Conservation (phyloP, 2,329 filamentous ascomycete species). For the Dothistroma pini region DNA sequence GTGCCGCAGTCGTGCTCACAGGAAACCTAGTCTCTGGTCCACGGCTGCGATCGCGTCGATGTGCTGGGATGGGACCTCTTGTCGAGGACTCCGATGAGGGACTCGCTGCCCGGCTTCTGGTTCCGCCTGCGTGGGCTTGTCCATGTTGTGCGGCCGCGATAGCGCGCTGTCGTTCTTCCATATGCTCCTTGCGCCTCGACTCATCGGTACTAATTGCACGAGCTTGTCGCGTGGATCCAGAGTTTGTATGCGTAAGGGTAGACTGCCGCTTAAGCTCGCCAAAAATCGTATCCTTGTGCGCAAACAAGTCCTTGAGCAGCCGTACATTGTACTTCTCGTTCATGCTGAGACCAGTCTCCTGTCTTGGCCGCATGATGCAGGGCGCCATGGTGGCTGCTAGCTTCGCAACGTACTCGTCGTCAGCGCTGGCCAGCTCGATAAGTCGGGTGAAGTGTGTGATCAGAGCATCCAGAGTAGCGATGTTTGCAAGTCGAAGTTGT, state of each 20-base stretch:
- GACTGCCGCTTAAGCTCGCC: constrained; percentile 91
- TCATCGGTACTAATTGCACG: constrained; percentile 93
- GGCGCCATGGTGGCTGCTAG: constrained; percentile 74
- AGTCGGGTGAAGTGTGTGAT: constrained; percentile 97
- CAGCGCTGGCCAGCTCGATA: constrained; percentile 93
- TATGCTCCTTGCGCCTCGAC: constrained; percentile 86
- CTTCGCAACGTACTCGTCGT: constrained; percentile 74
- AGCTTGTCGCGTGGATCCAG: constrained; percentile 55
- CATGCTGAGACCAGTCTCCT: constrained; percentile 86
- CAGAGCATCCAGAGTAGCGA: constrained; percentile 95
- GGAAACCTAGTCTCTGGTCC: constrained; percentile 71
- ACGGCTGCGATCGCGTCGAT: constrained; percentile 77
- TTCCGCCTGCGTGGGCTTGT: constrained; percentile 22
- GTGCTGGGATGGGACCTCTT: constrained; percentile 39
- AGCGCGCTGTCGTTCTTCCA: constrained; percentile 87
- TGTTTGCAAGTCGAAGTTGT: constrained; percentile 91
- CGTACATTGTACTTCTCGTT: constrained; percentile 92
- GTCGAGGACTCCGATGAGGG: constrained; percentile 37
- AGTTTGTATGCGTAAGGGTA: constrained; percentile 63
- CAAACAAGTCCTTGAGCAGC: constrained; percentile 84
- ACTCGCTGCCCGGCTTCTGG: constrained; percentile 46
- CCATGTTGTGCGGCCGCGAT: constrained; percentile 52
- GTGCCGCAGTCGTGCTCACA: constrained; percentile 55
- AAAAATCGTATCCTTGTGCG: constrained; percentile 93
- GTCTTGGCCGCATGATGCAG: constrained; percentile 81